These are phyloP conservation scores for Starmera dryadoides DNA, from an alignment of 805 yeast species.

Conservation along the genomic window DNA sequence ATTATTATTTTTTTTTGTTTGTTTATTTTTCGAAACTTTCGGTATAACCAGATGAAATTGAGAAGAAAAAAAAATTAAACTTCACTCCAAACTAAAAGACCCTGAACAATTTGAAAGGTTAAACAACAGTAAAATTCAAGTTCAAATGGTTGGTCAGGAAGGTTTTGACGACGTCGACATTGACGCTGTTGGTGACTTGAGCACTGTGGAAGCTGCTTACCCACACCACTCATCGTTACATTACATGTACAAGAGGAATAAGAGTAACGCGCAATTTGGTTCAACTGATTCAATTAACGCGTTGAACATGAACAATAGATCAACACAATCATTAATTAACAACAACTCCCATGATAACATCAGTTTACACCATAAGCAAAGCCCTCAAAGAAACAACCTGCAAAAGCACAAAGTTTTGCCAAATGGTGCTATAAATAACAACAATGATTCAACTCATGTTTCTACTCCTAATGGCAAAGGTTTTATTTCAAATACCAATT, in stretches of 20 bases:
- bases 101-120: too few relatives aligned
- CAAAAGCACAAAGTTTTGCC: too few relatives aligned
- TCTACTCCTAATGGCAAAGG: too few relatives aligned
- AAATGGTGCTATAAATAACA: too few relatives aligned
- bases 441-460: too few relatives aligned
- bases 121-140: too few relatives aligned
- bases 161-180: constrained; percentile 16
- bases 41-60: background rate
- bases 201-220: background rate
- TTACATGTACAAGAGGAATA: constrained; percentile 5
- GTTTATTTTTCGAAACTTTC: too few relatives aligned
- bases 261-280: background rate
- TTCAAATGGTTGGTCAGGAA: too few relatives aligned
- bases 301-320: constrained; percentile 6
- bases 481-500: too few relatives aligned
- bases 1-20: too few relatives aligned
- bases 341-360: constrained; percentile 4
- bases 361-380: background rate
- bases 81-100: too few relatives aligned
- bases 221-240: constrained; percentile 4
- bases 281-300: constrained; percentile 1
- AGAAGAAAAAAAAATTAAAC: background rate
- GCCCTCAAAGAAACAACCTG: background rate
- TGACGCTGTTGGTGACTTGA: constrained; percentile 5
- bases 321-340: constrained; percentile 9